A percentile compares a stretch with the other conserved stretches of the same genome.
Conservation (phyloP, 139 green algal genomes). For the Diplosphaera chodatii region DNA sequence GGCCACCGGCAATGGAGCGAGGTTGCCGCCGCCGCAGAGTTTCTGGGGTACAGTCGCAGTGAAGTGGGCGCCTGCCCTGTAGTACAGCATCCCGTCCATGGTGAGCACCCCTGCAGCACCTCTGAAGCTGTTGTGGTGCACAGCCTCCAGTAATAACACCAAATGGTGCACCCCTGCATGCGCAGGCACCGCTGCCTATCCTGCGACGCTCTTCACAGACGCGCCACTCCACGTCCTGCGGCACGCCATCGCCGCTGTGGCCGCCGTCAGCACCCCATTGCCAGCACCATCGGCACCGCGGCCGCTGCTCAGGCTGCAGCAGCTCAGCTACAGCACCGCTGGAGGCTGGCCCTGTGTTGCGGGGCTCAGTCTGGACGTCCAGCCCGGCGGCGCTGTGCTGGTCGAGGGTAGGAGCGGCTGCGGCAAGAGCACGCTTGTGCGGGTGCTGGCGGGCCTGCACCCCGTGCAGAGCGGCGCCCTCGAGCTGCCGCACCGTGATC, state of each 20-base stretch:
- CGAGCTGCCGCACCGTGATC: background rate
- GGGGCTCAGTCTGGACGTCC: conserved; percentile 12
- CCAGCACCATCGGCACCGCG: background rate
- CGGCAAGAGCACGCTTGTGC: conserved; percentile 44
- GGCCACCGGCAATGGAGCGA: conserved; percentile 37
- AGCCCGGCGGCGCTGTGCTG: conserved; percentile 13
- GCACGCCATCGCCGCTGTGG: background rate
- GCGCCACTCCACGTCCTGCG: conserved; percentile 20
- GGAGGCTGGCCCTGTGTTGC: conserved; percentile 10
- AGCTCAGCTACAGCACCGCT: conserved; percentile 5
- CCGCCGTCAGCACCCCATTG: background rate
- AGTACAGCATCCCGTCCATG: background rate
- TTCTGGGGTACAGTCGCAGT: conserved; percentile 31
- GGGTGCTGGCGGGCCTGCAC: conserved; percentile 22
- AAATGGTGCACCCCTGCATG: background rate
- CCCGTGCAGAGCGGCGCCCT: background rate
- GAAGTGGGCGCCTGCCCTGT: conserved; percentile 27
- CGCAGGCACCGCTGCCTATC: conserved; percentile 32
- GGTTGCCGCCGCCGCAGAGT: conserved; percentile 17
- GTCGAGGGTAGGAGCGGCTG: conserved; percentile 37
- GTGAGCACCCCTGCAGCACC: background rate
- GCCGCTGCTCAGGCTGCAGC: conserved; percentile 9
- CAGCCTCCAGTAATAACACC: too few relatives aligned
- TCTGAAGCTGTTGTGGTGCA: too few relatives aligned
- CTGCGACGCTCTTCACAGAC: conserved; percentile 44